These are phyloP conservation scores for Cladophialophora psammophila DNA, from an alignment of 2,329 filamentous ascomycete species.

Conservation along the genomic window DNA sequence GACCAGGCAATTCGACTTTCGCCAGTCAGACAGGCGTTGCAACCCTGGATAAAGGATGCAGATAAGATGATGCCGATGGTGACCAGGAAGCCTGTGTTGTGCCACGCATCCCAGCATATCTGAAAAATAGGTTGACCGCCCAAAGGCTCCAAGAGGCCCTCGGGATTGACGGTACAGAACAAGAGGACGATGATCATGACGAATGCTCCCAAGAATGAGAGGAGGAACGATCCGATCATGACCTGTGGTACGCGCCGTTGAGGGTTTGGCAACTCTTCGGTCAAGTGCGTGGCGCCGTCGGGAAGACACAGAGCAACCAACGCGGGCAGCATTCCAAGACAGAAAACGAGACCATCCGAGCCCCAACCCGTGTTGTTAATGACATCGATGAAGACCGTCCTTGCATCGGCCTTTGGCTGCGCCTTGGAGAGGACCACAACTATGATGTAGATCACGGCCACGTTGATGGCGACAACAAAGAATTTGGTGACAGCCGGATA, in stretches of 20 bases:
- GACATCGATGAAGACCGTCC: conserved; percentile 32
- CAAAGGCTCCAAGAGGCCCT: conserved; percentile 17
- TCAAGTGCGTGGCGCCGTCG: conserved; percentile 29
- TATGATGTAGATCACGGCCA: conserved; percentile 38
- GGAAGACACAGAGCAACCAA: conserved; percentile 12
- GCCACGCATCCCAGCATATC: conserved; percentile 12
- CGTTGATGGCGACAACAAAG: conserved; percentile 32
- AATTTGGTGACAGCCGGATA: conserved; percentile 22
- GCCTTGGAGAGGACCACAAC: conserved; percentile 41
- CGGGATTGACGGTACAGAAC: conserved; percentile 21
- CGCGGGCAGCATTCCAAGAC: conserved; percentile 24
- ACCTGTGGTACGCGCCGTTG: conserved; percentile 26
- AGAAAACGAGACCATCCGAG: conserved; percentile 36
- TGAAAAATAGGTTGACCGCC: conserved; percentile 19
- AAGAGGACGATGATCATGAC: conserved; percentile 30
- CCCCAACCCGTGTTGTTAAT: conserved; percentile 42
- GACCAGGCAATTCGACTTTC: conserved; percentile 16
- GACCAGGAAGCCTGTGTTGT: background rate
- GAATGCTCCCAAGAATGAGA: conserved; percentile 20
- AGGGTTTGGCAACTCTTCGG: conserved; percentile 30
- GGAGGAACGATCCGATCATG: conserved; percentile 23
- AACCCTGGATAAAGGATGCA: background rate
- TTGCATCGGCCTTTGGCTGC: conserved; percentile 27
- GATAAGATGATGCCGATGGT: conserved; percentile 6
- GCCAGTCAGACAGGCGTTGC: background rate